Conservation (phyloP, 2,329 filamentous ascomycete genomes). For the Exophiala sp. region DNA sequence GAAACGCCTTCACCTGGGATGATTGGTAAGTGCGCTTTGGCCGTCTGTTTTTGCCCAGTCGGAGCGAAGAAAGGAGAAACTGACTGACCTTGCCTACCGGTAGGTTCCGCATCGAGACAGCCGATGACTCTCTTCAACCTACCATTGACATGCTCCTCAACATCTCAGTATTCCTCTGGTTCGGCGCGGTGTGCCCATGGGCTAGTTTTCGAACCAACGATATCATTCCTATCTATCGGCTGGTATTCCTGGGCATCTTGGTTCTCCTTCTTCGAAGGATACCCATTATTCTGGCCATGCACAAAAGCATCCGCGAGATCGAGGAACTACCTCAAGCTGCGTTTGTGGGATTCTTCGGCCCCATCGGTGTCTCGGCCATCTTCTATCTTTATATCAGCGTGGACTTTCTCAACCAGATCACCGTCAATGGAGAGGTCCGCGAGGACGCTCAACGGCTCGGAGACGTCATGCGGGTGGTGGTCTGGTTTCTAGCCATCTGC, state of each 20-base stretch:
- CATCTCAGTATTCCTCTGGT: constrained; percentile 83
- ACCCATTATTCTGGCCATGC: constrained; percentile 67
- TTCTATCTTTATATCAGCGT: constrained; percentile 81
- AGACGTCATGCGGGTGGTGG: constrained; percentile 63
- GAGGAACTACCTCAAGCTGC: constrained; percentile 66
- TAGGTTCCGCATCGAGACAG: constrained; percentile 78
- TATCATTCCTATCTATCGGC: constrained; percentile 66
- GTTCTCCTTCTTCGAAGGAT: constrained; percentile 71
- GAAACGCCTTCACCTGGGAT: constrained; percentile 86
- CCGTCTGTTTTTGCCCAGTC: background rate
- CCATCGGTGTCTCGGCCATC: constrained; percentile 81
- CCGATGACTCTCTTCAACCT: constrained; percentile 86
- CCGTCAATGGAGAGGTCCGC: constrained; percentile 55
- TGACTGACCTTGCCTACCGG: constrained; percentile 28
- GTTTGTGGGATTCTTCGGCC: constrained; percentile 89
- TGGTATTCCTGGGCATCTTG: constrained; percentile 67
- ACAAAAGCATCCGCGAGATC: constrained; percentile 73
- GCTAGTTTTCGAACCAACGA: constrained; percentile 58
- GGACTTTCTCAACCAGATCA: constrained; percentile 61
- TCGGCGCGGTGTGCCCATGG: constrained; percentile 82
- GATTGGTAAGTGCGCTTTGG: constrained; percentile 36
- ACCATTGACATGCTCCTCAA: constrained; percentile 95
- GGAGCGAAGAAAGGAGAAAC: too few relatives aligned
- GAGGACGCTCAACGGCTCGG: constrained; percentile 60
- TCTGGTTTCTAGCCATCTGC: constrained; percentile 82